These are phyloP conservation scores for Babesia ovata DNA, from an alignment of 169 alveolate genomes.

Conservation along the genomic window DNA sequence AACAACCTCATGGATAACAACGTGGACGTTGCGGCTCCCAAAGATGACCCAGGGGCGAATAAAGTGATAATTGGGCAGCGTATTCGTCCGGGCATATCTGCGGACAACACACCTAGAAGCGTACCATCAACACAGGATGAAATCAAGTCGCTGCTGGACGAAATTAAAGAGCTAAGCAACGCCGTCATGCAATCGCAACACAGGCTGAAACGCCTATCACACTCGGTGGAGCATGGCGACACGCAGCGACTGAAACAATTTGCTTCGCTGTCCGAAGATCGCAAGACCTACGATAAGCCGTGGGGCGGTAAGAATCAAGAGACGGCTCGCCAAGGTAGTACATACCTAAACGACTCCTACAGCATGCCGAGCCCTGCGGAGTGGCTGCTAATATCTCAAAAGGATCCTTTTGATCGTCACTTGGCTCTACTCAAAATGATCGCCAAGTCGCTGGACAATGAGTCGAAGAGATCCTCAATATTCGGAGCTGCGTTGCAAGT, in stretches of 20 bases:
- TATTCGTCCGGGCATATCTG: neutral
- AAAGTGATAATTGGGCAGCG: neutral
- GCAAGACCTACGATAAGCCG: slow-evolving; percentile 12
- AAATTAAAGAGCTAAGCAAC: slow-evolving; percentile 12
- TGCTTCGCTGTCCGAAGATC: slow-evolving; percentile 11
- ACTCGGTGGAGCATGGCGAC: slow-evolving; percentile 31
- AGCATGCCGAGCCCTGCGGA: slow-evolving; percentile 46
- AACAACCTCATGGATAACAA: slow-evolving; percentile 36
- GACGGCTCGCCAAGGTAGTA: neutral
- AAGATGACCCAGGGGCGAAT: neutral
- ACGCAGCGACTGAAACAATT: slow-evolving; percentile 16
- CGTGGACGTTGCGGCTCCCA: neutral
- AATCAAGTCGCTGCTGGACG: neutral
- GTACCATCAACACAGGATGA: neutral
- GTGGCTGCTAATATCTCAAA: slow-evolving; percentile 28
- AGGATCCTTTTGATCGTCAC: slow-evolving; percentile 37
- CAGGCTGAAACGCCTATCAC: slow-evolving; percentile 20
- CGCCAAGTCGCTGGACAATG: slow-evolving; percentile 22
- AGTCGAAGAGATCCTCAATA: slow-evolving; percentile 4
- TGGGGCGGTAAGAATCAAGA: neutral
- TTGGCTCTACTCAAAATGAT: slow-evolving; percentile 36
- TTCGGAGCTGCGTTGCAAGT: slow-evolving; percentile 10
- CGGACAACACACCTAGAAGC: neutral
- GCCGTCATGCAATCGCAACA: slow-evolving; percentile 28
- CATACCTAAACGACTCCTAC: neutral